Evolutionary conservation across 257 asterid species (phyloP), one percentile per base, ranked within the genome.

Genomic region (Gynochthodes officinalis): DNA sequence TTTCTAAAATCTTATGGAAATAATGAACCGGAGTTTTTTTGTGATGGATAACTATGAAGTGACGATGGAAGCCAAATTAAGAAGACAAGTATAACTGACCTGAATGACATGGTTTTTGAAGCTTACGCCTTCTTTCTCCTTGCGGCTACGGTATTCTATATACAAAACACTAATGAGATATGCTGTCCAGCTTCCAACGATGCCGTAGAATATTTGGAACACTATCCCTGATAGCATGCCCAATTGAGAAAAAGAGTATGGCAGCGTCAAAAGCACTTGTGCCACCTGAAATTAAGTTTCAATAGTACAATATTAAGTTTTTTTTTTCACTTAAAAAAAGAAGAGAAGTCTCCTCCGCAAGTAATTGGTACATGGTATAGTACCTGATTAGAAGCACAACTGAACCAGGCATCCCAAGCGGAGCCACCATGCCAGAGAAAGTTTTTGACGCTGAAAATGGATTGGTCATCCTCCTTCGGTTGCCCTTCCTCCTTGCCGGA

Each of bases 381-480:
- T 84, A 92, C 98, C 85, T 94, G 99, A 76, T 94, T 94, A 32
- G 98, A 94, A 69, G 98, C 86, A 54, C 97, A 94, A 55, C 98
- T 94, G 81, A 94, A 94, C 98, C 97, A 94, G 70, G 99, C 99
- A 71, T 94, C 99, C 90, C 90, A 94, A 77, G 89, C 89, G 35
- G 99, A 94, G 82, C 99, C 99, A 28, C 99, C 99, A 75, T 94
- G 99, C 99, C 99, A 94, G 55, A 94, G 93, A 62, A 84, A 28
- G 84, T 62, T 94, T 70, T 85, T 91, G 19, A 91, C 81, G 76
- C 82, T 86, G 72, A 88, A 80, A 75, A 86, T 35, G 19, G 96
- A 72, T 25, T 80, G 87, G n/a, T 89, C 92, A 25, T 85, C 94
- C 61, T 32, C 84, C 33, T 27, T 62, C 42, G 71, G 84, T 33